Evolutionary conservation across 768 basidiomycete species (phyloP), one percentile per base, ranked within the genome.

Genomic region (Phlebiopsis gigantea): DNA sequence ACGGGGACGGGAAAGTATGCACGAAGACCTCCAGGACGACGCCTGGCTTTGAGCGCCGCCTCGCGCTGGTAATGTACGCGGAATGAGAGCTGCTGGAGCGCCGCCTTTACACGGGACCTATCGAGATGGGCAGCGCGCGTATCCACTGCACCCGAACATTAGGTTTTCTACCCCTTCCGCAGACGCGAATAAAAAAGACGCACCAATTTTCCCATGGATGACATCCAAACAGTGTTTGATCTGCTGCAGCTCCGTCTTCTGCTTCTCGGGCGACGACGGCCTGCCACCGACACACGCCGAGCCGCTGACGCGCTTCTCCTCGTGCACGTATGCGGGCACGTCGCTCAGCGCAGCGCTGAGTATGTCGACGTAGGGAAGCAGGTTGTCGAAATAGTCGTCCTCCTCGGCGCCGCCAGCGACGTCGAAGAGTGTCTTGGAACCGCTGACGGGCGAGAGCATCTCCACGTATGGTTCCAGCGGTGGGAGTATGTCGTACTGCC

Each of bases 91-190:
- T 79, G 80, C 64, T 90, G 86, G 48, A 90, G 68, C 0, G 79
- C 77, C 2, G 82, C 85, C 62, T 91, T 92, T 4, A 82, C 78
- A 55, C 85, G 78, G 2, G 89, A 88, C 46, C 90, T 83, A 59
- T 90, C 88, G 30, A 92, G 75, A 67, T 88, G 81, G 1, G 84
- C 82, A 25, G 86, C 88, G 46, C 87, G 84, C 2, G 82, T 84
- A 65, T 91, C 89, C 46, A 80, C 87, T 89, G 57, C 43, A 31
- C 61, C 30, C 15, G 19, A 46, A 28, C 12, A 43, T 9, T 19
- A 31, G 2, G n/a, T 48, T 29, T 30, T 30, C 26, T 43, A 19
- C 22, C 2, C 31, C 21, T 1, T n/a, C n/a, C n/a, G n/a, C 28
- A 4, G 26, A 43, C 31, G 12, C 15, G 17, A 46, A 45, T 25